Percentiles rank a stretch among this genome's conserved stretches.
These are phyloP conservation scores for Seiridium unicorne DNA, from an alignment of 2,329 filamentous ascomycete species.

Conservation along the genomic window DNA sequence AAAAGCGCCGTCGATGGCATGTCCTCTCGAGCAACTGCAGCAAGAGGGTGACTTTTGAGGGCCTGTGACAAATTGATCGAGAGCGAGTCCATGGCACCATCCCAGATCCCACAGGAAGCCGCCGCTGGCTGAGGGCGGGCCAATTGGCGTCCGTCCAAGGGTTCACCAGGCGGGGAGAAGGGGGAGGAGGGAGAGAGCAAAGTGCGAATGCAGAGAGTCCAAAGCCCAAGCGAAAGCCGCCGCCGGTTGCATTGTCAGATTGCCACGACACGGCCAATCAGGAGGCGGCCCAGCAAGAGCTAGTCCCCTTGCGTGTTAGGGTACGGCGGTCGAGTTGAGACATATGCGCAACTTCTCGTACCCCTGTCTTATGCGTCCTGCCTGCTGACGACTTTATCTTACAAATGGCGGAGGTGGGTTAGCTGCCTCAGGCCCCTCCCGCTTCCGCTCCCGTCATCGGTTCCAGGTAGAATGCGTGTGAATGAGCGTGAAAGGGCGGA, in stretches of 20 bases:
- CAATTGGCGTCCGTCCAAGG: not conserved
- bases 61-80: not conserved
- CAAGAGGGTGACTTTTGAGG: not conserved
- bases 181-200: not conserved
- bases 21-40: not conserved
- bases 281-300: not conserved
- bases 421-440: slow-evolving; percentile 4
- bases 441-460: not conserved
- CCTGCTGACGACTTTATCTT: slow-evolving; percentile 5
- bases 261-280: not conserved
- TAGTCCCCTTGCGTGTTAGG: not conserved
- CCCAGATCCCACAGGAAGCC: not conserved
- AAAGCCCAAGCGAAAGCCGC: not conserved
- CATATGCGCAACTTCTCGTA: slow-evolving; percentile 6
- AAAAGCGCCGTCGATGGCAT: not conserved
- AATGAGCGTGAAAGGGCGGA: not conserved
- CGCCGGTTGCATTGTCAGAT: not conserved
- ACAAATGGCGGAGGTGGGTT: not conserved
- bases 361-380: not conserved
- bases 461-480: not conserved
- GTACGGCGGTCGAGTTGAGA: slow-evolving; percentile 9
- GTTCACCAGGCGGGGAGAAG: not conserved
- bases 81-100: not conserved
- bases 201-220: not conserved
- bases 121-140: not conserved